These are phyloP conservation scores for Globisporangium mamillatum DNA, from an alignment of 352 stramenopile species.

Conservation along the genomic window DNA sequence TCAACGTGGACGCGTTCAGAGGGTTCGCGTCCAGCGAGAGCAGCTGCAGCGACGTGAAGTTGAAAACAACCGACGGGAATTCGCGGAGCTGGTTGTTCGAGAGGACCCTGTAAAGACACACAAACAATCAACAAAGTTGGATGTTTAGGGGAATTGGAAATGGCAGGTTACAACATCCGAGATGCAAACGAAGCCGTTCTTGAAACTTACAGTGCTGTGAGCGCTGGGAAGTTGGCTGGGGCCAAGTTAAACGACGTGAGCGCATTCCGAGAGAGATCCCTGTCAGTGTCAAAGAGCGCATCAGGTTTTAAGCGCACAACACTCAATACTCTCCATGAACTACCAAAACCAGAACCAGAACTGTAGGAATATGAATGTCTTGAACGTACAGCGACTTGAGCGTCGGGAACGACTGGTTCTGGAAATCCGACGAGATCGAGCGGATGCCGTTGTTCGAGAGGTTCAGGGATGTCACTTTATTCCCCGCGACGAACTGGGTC, in stretches of 20 bases:
- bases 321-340: not conserved
- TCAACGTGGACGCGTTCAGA: conserved; percentile 49
- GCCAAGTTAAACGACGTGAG: conserved; percentile 36
- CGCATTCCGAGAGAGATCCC: conserved; percentile 43
- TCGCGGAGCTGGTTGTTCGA: conserved; percentile 43
- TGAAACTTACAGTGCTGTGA: conserved; percentile 38
- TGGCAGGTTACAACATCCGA: not conserved
- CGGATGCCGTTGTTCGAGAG: conserved; percentile 43
- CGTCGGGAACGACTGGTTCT: conserved; percentile 37
- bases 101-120: conserved; percentile 28
- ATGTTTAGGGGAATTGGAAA: no score
- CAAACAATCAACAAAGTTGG: not conserved
- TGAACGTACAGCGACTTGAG: conserved; percentile 55
- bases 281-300: conserved; percentile 13
- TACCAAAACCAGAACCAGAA: not conserved
- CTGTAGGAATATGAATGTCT: not conserved
- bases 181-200: not conserved
- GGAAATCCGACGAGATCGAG: conserved; percentile 31
- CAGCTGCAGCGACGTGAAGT: conserved; percentile 42
- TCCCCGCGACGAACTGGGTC: conserved; percentile 39
- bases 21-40: conserved; percentile 50
- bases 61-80: conserved; percentile 56
- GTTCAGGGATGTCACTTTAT: conserved; percentile 28
- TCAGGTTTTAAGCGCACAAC: not conserved
- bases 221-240: conserved; percentile 37